Base-by-base conservation (phyloP, 1,284 basidiomycete genomes). In the Inonotus hispidus region DNA sequence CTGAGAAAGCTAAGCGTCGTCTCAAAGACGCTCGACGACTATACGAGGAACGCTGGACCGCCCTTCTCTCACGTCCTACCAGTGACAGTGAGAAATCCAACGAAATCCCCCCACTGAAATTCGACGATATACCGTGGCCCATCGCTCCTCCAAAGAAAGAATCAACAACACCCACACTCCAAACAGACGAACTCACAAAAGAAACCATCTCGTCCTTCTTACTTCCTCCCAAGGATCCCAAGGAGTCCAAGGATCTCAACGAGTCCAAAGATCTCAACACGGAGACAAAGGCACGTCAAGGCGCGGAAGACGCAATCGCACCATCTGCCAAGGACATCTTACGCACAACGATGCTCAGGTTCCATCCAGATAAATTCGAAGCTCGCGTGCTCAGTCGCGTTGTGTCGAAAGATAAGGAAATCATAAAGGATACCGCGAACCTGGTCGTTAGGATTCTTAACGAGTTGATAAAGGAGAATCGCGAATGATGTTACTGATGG, bases 351-450 rank as follows among this genome's bases (percentile, higher is more conserved):
- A 81, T 93, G 69, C 71, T 92, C 37, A 81, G 87, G 13, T 94
- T 90, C 71, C 92, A 94, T 70, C 92, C 92, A 0, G 92, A 95
- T 73, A 89, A 92, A 66, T 93, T 94, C 67, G 87, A 92, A 69
- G 83, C 85, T 8, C 79, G 90, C 49, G 76, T 91, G 35, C 82
- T 92, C 76, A 70, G 71, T 32, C 76, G 78, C 6, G 79, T 93
- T 1, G 69, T 69, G 53, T 73, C 76, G 29, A 77, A 79, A 25
- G 93, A 98, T 67, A 80, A 80, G 72, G 83, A 84, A 63, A 74
- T 75, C 47, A 88, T 97, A 7, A 81, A 82, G 63, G 85, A 90
- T 66, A 92, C 85, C 2, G 88, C 95, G 57, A 89, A 89, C 21
- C 81, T 82, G 38, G 91, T 91, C 5, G 82, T 75, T 13, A 72